Conservation (phyloP, 2,329 filamentous ascomycete genomes). For the Pseudogymnoascus sp. region DNA sequence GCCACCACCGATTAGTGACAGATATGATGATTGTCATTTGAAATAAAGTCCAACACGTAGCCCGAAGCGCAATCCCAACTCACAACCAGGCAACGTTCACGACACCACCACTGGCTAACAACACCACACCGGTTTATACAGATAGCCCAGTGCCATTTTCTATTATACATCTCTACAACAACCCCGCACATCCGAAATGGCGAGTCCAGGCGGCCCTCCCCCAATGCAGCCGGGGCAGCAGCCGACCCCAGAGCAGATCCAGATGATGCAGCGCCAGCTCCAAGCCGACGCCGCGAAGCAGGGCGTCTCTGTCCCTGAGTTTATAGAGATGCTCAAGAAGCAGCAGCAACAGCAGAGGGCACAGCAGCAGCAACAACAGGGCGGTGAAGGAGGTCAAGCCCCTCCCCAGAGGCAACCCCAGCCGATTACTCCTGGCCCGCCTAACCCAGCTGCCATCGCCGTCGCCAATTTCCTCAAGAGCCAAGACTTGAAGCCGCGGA, state of each 20-base stretch:
- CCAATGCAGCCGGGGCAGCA: constrained; percentile 28
- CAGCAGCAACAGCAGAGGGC: constrained; percentile 28
- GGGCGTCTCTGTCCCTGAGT: constrained; percentile 78
- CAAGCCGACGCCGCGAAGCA: constrained; percentile 74
- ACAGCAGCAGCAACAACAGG: constrained; percentile 28
- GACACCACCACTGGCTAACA: neutral
- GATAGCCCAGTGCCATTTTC: neutral
- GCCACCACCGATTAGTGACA: neutral
- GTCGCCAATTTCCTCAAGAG: constrained; percentile 78
- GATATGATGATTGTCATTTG: neutral
- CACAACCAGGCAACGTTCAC: neutral
- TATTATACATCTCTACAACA: neutral
- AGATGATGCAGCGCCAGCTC: constrained; percentile 73
- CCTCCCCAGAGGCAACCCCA: constrained; percentile 46
- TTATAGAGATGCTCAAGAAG: constrained; percentile 58
- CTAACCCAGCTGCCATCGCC: constrained; percentile 80
- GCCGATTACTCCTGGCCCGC: constrained; percentile 67
- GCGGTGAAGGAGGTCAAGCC: constrained; percentile 15
- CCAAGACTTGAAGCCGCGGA: constrained; percentile 81
- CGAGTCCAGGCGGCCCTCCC: constrained; percentile 12
- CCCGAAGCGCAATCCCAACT: neutral
- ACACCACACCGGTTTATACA: neutral
- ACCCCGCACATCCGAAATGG: constrained; percentile 18
- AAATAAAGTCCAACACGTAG: neutral
- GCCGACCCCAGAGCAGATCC: constrained; percentile 77